phyloP scores from a whole-genome alignment of 129 eudicot species.

The Centella asiatica region DNA sequence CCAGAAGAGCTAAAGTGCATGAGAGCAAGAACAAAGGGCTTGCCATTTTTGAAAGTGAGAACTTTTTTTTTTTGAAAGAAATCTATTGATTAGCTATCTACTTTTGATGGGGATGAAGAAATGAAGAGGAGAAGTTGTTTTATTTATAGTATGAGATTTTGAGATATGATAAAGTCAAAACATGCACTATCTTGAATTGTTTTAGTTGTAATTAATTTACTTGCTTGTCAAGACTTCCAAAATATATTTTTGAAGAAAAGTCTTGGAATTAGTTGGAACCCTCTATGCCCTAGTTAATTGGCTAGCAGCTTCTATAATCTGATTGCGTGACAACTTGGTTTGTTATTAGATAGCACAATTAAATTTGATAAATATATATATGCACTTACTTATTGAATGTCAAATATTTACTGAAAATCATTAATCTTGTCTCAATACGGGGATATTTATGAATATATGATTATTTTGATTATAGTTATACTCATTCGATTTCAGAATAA shows the following conservation, averaged over 20 bases:
- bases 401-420: no score
- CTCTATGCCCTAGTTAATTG: not conserved
- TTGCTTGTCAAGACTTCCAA: slow-evolving; percentile 4
- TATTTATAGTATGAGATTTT: not conserved
- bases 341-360: no score
- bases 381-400: no score
- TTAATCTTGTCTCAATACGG: no score
- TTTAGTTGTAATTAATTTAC: not conserved
- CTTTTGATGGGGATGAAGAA: not conserved
- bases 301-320: not conserved
- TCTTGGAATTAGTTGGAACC: not conserved
- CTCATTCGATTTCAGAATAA: no score
- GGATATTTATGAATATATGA: no score
- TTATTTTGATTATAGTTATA: no score
- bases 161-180: not conserved
- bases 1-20: slow-evolving; percentile 16
- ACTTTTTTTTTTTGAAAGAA: no score
- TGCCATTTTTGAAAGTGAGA: slow-evolving; percentile 10
- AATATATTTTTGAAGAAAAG: not conserved
- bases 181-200: not conserved
- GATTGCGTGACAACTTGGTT: no score
- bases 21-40: slow-evolving; percentile 11
- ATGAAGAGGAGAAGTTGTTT: not conserved
- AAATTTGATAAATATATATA: no score
- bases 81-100: no score